Conservation (phyloP, 78 protist species). For the Diacronema lutheri region DNA sequence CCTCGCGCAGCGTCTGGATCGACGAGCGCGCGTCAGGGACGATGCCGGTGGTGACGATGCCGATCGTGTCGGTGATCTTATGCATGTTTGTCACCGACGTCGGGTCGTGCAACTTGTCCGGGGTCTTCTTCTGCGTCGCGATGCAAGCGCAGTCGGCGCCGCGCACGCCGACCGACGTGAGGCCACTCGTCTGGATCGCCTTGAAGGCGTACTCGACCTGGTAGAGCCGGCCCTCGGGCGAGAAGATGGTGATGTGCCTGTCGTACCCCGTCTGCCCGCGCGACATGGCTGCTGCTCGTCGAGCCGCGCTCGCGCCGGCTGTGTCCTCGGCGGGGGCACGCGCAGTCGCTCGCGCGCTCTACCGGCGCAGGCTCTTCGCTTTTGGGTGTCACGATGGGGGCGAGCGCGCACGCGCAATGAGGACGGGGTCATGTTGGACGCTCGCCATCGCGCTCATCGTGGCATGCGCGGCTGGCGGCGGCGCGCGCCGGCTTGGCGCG, state of each 20-base stretch:
- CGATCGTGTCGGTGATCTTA: constrained; percentile 78
- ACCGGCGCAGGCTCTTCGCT: too few species aligned
- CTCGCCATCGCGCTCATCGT: too few species aligned
- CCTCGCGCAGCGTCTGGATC: constrained; percentile 25
- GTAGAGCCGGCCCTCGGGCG: constrained; percentile 96
- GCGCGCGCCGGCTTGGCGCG: too few species aligned
- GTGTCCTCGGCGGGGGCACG: too few species aligned
- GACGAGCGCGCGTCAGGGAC: constrained; percentile 41
- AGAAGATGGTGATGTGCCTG: constrained; percentile 90
- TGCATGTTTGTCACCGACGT: constrained; percentile 80
- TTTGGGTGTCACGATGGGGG: too few species aligned
- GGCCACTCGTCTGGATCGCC: constrained; percentile 80
- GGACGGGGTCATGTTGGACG: too few species aligned
- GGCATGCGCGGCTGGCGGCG: too few species aligned
- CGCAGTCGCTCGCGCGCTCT: too few species aligned
- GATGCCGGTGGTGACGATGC: constrained; percentile 88
- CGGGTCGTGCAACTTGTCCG: constrained; percentile 88
- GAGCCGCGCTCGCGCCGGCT: too few species aligned
- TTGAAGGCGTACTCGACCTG: constrained; percentile 97
- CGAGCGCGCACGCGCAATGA: too few species aligned
- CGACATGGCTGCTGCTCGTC: constrained; percentile 46
- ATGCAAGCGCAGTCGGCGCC: constrained; percentile 83
- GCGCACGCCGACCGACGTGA: constrained; percentile 88
- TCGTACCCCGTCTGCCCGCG: constrained; percentile 86
- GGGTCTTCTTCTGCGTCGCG: constrained; percentile 85